A percentile compares a stretch with the other conserved stretches of the same genome.
Conservation (phyloP, 371 early-diverging fungal genomes). For the Coemansia sp. region DNA sequence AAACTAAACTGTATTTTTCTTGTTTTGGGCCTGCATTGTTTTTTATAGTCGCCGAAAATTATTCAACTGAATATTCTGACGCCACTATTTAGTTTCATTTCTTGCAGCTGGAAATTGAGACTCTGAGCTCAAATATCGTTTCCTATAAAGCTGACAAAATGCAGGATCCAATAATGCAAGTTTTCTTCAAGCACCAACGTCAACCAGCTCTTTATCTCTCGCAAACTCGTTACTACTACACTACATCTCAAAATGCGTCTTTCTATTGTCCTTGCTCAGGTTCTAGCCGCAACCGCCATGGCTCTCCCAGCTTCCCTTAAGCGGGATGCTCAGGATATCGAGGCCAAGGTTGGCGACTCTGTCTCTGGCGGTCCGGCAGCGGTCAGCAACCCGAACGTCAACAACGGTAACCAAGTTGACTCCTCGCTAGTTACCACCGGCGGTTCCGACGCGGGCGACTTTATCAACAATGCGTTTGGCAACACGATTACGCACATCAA, state of each 20-base stretch:
- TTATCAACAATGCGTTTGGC: constrained; percentile 24
- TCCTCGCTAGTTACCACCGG: constrained; percentile 19
- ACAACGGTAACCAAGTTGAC: constrained; percentile 28
- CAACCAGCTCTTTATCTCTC: background rate
- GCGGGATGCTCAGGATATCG: constrained; percentile 13
- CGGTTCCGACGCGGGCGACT: constrained; percentile 1
- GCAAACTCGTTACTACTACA: too few relatives aligned
- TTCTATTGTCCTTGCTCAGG: constrained; percentile 20
- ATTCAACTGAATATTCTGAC: background rate
- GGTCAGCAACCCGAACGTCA: constrained; percentile 26
- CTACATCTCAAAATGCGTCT: constrained; percentile 16
- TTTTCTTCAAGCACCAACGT: background rate
- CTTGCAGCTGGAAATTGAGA: background rate
- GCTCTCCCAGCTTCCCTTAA: constrained; percentile 9
- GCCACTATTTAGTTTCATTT: background rate
- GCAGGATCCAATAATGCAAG: background rate
- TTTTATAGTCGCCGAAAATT: too few relatives aligned
- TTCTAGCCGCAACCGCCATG: constrained; percentile 10
- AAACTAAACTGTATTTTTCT: too few relatives aligned
- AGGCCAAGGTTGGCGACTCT: constrained; percentile 13
- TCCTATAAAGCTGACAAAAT: background rate
- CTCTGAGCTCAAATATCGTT: background rate
- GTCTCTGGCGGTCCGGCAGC: constrained; percentile 24
- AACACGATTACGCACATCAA: constrained; percentile 24
- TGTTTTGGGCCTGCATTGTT: too few relatives aligned